Evolutionary conservation across 306 rosid genomes (phyloP).

Genomic region (Glycine soja): DNA sequence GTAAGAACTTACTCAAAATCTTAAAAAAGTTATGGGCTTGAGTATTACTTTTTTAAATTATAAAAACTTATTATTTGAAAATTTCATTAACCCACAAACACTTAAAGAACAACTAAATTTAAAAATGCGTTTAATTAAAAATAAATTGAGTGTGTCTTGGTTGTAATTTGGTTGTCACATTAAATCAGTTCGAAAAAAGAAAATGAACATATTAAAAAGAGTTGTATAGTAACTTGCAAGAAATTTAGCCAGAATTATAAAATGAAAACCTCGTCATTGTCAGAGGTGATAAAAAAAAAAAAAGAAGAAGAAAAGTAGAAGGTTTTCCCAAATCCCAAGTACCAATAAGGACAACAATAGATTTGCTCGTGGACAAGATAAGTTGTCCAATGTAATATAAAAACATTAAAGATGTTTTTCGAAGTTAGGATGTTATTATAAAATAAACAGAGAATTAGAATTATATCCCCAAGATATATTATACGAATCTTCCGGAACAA

Average conservation of each 20-base stretch:
- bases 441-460: not conserved
- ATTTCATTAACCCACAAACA: not conserved
- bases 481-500: not conserved
- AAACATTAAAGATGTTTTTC: conserved; percentile 16
- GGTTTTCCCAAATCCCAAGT: not conserved
- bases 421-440: conserved; percentile 37
- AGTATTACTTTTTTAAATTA: not conserved
- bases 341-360: conserved; percentile 34
- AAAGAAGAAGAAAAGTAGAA: not conserved
- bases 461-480: conserved; percentile 1
- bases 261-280: conserved; percentile 13
- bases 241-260: conserved; percentile 4
- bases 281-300: not conserved
- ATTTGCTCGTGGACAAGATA: conserved; percentile 25
- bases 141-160: too few species aligned
- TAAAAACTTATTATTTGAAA: not conserved
- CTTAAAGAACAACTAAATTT: not conserved
- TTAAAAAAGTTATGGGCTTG: not conserved
- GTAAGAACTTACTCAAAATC: too few species aligned
- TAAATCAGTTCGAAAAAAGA: not conserved
- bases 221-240: not conserved
- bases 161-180: not conserved
- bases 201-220: not conserved
- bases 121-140: too few species aligned
- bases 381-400: conserved; percentile 32